A percentile compares a stretch with the other conserved stretches of the same genome.
These are phyloP conservation scores for Cercospora zeina DNA, from an alignment of 2,329 filamentous ascomycete genomes.

Conservation along the genomic window DNA sequence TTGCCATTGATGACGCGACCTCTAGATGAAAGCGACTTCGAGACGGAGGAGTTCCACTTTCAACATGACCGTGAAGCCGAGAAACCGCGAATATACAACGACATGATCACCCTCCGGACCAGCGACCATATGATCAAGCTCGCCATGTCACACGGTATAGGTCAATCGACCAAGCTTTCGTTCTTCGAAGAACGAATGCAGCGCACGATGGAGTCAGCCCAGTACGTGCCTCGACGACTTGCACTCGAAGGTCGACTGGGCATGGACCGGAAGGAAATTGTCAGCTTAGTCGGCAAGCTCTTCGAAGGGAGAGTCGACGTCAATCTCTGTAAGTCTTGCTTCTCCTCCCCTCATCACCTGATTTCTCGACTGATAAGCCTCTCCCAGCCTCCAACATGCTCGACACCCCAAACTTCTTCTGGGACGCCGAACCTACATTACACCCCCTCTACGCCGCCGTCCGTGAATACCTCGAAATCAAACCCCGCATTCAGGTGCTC, in stretches of 20 bases:
- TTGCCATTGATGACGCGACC: slow-evolving; percentile 73
- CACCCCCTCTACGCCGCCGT: slow-evolving; percentile 93
- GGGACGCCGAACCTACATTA: slow-evolving; percentile 93
- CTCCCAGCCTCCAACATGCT: slow-evolving; percentile 83
- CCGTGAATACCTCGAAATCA: slow-evolving; percentile 96
- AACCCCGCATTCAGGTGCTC: slow-evolving; percentile 90
- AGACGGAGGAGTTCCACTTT: slow-evolving; percentile 98
- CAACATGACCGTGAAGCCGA: slow-evolving; percentile 88
- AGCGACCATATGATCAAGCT: slow-evolving; percentile 99
- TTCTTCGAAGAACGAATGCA: slow-evolving; percentile 97
- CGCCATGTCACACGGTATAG: slow-evolving; percentile 94
- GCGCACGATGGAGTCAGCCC: slow-evolving; percentile 87
- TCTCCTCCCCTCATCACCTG: background rate
- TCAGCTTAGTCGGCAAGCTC: slow-evolving; percentile 83
- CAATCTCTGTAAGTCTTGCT: slow-evolving; percentile 77
- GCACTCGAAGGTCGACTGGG: slow-evolving; percentile 87
- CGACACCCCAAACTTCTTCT: slow-evolving; percentile 96
- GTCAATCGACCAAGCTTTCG: slow-evolving; percentile 92
- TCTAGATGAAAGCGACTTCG: slow-evolving; percentile 84
- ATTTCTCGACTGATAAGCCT: background rate
- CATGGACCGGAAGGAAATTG: slow-evolving; percentile 88
- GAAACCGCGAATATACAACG: slow-evolving; percentile 90
- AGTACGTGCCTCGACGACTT: slow-evolving; percentile 85
- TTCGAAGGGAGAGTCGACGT: slow-evolving; percentile 96
- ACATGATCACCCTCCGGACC: slow-evolving; percentile 96